Evolutionary conservation across 2,329 filamentous ascomycete genomes (phyloP).

Genomic region (Ceratocystis papillata): DNA sequence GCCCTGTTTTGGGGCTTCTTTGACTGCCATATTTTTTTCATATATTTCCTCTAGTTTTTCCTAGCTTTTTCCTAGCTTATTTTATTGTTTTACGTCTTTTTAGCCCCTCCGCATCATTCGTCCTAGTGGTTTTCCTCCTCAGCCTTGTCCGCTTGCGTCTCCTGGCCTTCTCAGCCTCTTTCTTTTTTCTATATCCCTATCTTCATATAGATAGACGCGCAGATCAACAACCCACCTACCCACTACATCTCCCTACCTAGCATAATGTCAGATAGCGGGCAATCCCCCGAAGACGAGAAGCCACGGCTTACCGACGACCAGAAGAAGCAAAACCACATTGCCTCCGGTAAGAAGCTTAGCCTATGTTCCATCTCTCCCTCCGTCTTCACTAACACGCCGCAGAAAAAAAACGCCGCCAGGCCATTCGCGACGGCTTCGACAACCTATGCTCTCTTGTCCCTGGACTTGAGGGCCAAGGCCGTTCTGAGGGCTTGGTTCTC

Average conservation of each 20-base stretch:
- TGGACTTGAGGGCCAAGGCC: slow-evolving; percentile 68
- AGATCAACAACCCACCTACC: background rate
- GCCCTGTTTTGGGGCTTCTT: background rate
- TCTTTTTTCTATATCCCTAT: background rate
- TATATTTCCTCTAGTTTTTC: background rate
- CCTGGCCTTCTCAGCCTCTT: background rate
- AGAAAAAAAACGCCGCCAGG: slow-evolving; percentile 42
- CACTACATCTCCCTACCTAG: background rate
- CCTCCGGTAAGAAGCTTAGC: slow-evolving; percentile 35
- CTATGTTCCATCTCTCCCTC: background rate
- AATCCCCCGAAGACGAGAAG: slow-evolving; percentile 35
- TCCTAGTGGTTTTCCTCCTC: background rate
- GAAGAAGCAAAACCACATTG: slow-evolving; percentile 47
- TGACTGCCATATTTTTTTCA: background rate
- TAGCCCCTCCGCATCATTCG: background rate
- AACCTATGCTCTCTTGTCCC: slow-evolving; percentile 69
- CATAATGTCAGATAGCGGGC: slow-evolving; percentile 20
- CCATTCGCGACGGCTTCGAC: slow-evolving; percentile 76
- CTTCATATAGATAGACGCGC: background rate
- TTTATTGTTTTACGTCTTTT: background rate
- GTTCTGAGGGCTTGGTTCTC: slow-evolving; percentile 77
- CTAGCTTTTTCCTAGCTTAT: background rate
- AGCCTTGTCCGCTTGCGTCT: background rate
- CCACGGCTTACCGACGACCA: slow-evolving; percentile 43
- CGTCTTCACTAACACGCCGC: slow-evolving; percentile 24